phyloP scores from a whole-genome alignment of 768 basidiomycete genomes.

The Rossbeevera mucosa region DNA sequence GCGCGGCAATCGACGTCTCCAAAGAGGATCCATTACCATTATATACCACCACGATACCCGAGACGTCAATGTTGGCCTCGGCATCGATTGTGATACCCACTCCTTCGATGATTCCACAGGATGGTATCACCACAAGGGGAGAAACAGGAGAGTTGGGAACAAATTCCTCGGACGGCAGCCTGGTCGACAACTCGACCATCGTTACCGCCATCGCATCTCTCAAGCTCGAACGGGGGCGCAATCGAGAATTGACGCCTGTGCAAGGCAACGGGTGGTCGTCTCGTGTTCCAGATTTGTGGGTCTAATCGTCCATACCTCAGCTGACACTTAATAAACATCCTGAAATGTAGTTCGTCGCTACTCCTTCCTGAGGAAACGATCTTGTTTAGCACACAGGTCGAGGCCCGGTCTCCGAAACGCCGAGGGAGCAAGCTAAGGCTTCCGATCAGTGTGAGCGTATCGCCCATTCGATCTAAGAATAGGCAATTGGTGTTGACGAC shows the following conservation, averaged over 20 bases:
- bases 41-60: conserved; percentile 4
- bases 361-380: conserved; percentile 45
- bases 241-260: conserved; percentile 50
- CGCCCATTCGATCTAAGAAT: conserved; percentile 45
- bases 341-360: conserved; percentile 28
- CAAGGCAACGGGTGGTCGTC: conserved; percentile 40
- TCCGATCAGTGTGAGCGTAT: conserved; percentile 46
- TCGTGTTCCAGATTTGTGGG: conserved; percentile 44
- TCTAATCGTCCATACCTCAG: not conserved
- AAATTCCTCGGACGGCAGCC: conserved; percentile 48
- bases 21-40: conserved; percentile 5
- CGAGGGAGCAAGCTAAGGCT: conserved; percentile 55
- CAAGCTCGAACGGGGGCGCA: conserved; percentile 46
- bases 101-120: not conserved
- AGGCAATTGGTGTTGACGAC: conserved; percentile 55
- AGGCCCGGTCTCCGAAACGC: conserved; percentile 48
- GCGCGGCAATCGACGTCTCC: not conserved
- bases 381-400: conserved; percentile 50
- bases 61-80: not conserved
- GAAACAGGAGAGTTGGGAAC: conserved; percentile 30
- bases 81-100: conserved; percentile 10
- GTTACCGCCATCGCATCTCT: conserved; percentile 33
- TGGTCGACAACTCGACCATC: conserved; percentile 33
- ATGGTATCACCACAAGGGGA: conserved; percentile 17
- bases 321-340: not conserved